phyloP scores from a whole-genome alignment of 2,329 filamentous ascomycete species.

The Xylariaceae sp. region DNA sequence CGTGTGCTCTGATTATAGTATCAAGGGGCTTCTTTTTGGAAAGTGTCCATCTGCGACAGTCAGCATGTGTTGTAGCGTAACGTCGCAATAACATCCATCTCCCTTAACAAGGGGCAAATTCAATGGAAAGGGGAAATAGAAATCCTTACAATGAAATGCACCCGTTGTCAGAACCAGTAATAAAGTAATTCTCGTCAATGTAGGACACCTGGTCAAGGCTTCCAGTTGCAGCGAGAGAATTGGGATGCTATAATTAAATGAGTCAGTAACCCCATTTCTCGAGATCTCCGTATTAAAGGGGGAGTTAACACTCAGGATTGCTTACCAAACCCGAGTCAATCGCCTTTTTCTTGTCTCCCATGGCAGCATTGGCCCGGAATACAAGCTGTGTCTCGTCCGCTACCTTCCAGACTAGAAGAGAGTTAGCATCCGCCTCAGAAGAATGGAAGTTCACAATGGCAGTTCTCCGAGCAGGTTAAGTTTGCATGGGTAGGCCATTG shows the following conservation, averaged over 20 bases:
- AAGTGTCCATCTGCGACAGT: conserved; percentile 16
- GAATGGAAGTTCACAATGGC: not conserved
- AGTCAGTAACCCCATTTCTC: conserved; percentile 20
- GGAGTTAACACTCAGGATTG: not conserved
- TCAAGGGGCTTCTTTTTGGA: conserved; percentile 87
- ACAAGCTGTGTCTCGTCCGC: conserved; percentile 92
- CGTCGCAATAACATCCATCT: not conserved
- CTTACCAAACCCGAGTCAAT: conserved; percentile 15
- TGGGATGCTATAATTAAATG: conserved; percentile 34
- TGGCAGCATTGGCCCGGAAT: conserved; percentile 71
- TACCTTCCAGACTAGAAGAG: conserved; percentile 72
- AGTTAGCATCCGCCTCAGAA: not conserved
- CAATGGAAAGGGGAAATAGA: not conserved
- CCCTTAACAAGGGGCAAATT: not conserved
- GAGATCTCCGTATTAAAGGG: not conserved
- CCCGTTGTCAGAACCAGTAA: conserved; percentile 92
- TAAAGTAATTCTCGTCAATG: conserved; percentile 80
- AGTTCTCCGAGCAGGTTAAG: not conserved
- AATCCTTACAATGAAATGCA: conserved; percentile 65
- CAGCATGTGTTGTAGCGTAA: conserved; percentile 35
- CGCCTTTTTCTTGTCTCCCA: conserved; percentile 48
- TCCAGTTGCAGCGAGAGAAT: conserved; percentile 63
- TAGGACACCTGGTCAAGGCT: conserved; percentile 90
- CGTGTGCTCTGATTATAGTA: conserved; percentile 75
- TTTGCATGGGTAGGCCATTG: not conserved